Evolutionary conservation across 148 eudicot genomes (phyloP), one percentile per base, ranked within the genome.

Genomic region (Beta vulgaris): DNA sequence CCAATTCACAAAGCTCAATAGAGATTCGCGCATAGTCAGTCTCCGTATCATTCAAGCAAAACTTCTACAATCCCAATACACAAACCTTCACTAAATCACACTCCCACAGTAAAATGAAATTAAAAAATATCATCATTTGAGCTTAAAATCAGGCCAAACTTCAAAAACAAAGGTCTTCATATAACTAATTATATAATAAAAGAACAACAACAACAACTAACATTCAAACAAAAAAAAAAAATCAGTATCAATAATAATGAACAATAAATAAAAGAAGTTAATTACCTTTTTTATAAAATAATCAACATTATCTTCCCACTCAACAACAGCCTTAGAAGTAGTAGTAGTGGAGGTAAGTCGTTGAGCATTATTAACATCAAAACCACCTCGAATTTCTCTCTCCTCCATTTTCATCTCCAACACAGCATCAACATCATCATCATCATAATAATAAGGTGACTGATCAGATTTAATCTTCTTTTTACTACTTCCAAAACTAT

Each of bases 241-340:
- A 29, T 29, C 67, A 2, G 23, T 12, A 1, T 36, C 40, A 37
- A 49, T 44, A 2, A 43, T 55, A 72, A 31, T 57, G 14, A 60
- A 15, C 18, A 39, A 34, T 36, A 35, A 59, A 3, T 2, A 21
- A 11, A n/a, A 58, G 32, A 18, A 2, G 3, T 43, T 66, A 74
- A 69, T 46, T 79, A 95, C 98, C 97, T 90, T 90, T 73, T 83
- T 88, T 23, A 88, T 86, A 62, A 92, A 92, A 86, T 92, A 90
- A 48, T 80, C 92, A 72, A 95, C 70, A 67, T 86, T 86, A 67
- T 88, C 89, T 68, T 88, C 89, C 87, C 96, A 87, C 53, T 87
- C 89, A 48, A 88, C 82, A 67, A 85, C 91, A 26, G 76, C 80
- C 12, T 62, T 21, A 13, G 86, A 78, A 9, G 74, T 68, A 12